Evolutionary conservation across 2,329 filamentous ascomycete species (phyloP), one percentile per base, ranked within the genome.

Genomic region (Xylariaceae sp.): DNA sequence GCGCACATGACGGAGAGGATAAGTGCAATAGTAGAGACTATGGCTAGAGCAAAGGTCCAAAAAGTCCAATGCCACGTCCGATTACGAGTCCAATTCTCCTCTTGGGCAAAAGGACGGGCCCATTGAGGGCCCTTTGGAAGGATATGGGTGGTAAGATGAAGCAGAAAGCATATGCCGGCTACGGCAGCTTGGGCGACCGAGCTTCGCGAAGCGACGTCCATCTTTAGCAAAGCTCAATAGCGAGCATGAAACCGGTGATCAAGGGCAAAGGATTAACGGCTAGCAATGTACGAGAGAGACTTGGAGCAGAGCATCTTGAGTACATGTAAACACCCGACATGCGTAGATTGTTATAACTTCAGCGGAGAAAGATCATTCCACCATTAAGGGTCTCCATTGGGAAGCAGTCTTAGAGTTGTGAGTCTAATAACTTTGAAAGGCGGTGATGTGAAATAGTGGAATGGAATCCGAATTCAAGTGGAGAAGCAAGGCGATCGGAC

Each of bases 31-130:
- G 62, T 9, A 22, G 61, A 59, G n/a, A 65, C 44, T 4, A 56
- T 17, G 18, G 57, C 42, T 2, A 74, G 59, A 13, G 54, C 51
- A 3, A 64, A 40, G 1, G 66, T 67, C 65, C 66, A 71, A 31
- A 60, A 47, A 1, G 60, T 66, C 68, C 66, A 72, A 9, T 47
- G 39, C 33, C 49, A 64, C 18, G 53, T 45, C 17, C 32, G 52
- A 9, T 31, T 19, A 22, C 26, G 19, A 24, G 38, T 45, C 18
- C 41, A 47, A 13, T 28, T 49, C 16, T 63, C 46, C 48, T 74
- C 71, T 8, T 60, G 54, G 3, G 71, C 71, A 44, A 74, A 74
- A 2, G 65, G 64, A 9, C 58, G 61, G 12, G 64, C 53, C 68
- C 69, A 74, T 33, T 53, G 57, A 0, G 71, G 69, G 1, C 64